These are phyloP conservation scores for Cephalotrichum gorgonifer DNA, from an alignment of 2,329 filamentous ascomycete genomes.

Conservation along the genomic window DNA sequence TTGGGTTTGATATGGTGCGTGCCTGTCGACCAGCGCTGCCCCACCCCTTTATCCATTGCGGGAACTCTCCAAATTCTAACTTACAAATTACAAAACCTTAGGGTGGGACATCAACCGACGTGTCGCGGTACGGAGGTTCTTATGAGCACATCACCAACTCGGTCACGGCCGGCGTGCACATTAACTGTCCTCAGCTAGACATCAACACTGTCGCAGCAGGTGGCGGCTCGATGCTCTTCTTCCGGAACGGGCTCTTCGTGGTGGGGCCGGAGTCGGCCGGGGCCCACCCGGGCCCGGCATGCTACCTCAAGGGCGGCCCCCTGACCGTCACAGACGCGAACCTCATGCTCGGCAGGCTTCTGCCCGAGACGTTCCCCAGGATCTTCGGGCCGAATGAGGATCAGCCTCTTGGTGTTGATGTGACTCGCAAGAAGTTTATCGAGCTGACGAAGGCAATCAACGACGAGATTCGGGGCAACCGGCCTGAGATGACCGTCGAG, in stretches of 20 bases:
- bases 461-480: slow-evolving; percentile 16
- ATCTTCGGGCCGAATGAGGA: slow-evolving; percentile 62
- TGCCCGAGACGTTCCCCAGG: slow-evolving; percentile 57
- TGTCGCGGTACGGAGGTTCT: slow-evolving; percentile 56
- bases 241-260: slow-evolving; percentile 59
- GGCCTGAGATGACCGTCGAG: slow-evolving; percentile 18
- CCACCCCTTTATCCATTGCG: neutral
- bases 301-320: slow-evolving; percentile 60
- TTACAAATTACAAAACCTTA: slow-evolving; percentile 23
- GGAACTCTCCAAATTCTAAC: neutral
- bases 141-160: slow-evolving; percentile 67
- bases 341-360: slow-evolving; percentile 50
- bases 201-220: slow-evolving; percentile 59
- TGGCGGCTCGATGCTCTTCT: slow-evolving; percentile 46
- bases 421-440: slow-evolving; percentile 28
- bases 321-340: slow-evolving; percentile 66
- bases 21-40: neutral
- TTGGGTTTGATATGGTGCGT: slow-evolving; percentile 60
- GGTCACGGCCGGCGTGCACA: slow-evolving; percentile 59
- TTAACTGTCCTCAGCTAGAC: slow-evolving; percentile 62
- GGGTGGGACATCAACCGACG: slow-evolving; percentile 63
- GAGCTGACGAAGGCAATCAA: slow-evolving; percentile 26
- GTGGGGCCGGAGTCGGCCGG: slow-evolving; percentile 64
- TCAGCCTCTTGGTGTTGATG: slow-evolving; percentile 32
- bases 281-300: slow-evolving; percentile 61